phyloP scores from a whole-genome alignment of 2,329 filamentous ascomycete species.

The Paraphaeosphaeria sporulosa region DNA sequence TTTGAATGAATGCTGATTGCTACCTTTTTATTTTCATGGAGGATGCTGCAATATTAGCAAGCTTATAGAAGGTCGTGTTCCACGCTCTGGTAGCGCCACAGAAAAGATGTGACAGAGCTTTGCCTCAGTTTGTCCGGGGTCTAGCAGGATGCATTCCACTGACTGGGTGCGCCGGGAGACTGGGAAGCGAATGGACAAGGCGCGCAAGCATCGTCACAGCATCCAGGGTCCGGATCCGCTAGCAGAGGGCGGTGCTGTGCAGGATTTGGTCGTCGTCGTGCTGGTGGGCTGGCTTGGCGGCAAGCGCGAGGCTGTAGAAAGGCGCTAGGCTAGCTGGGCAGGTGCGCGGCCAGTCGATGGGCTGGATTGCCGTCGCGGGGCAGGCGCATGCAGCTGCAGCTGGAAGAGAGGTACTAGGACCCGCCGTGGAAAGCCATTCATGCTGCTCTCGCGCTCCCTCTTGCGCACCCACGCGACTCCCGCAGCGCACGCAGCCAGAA shows the following conservation, averaged over 20 bases:
- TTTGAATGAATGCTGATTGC: background rate
- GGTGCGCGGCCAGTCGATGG: constrained; percentile 7
- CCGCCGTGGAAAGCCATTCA: constrained; percentile 19
- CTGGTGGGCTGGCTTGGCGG: constrained; percentile 12
- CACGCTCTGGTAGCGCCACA: constrained; percentile 9
- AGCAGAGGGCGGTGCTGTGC: constrained; percentile 19
- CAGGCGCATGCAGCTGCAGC: constrained; percentile 8
- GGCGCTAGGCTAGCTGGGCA: constrained; percentile 11
- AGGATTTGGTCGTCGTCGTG: constrained; percentile 16
- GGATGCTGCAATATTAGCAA: constrained; percentile 11
- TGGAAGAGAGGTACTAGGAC: background rate
- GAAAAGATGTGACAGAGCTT: constrained; percentile 7
- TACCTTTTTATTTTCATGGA: background rate
- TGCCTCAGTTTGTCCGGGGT: constrained; percentile 11
- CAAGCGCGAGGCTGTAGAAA: background rate
- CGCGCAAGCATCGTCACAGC: constrained; percentile 26
- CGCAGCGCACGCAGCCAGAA: constrained; percentile 32
- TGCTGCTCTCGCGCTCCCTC: constrained; percentile 42
- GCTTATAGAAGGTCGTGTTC: background rate
- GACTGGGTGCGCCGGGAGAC: constrained; percentile 21
- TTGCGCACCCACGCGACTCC: constrained; percentile 39
- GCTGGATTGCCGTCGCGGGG: constrained; percentile 11
- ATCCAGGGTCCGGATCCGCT: constrained; percentile 9
- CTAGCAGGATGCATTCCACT: constrained; percentile 23
- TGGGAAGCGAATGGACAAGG: constrained; percentile 12